Percentiles rank a stretch among this genome's conserved stretches.
phyloP scores from a whole-genome alignment of 2,329 filamentous ascomycete genomes.

The Diaporthe vaccinii region DNA sequence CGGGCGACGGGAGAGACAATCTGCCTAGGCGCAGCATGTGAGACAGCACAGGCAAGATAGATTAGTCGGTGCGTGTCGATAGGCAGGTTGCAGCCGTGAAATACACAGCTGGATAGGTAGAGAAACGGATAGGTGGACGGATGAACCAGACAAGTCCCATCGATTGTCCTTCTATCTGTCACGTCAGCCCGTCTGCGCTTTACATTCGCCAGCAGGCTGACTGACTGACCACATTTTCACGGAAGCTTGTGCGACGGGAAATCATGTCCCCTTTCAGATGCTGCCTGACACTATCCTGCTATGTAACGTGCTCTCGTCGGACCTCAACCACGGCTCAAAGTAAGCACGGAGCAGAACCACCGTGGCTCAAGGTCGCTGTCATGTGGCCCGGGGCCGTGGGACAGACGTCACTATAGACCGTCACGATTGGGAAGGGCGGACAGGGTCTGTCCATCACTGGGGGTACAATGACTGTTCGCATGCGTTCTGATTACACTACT shows the following conservation, averaged over 20 bases:
- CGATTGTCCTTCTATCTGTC: neutral
- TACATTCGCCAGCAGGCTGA: neutral
- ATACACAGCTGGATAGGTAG: neutral
- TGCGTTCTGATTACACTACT: conserved; percentile 17
- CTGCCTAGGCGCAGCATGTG: conserved; percentile 14
- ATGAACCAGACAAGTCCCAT: conserved; percentile 1
- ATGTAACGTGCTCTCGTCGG: conserved; percentile 29
- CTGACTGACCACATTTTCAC: neutral
- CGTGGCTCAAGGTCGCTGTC: neutral
- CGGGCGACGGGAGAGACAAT: conserved; percentile 16
- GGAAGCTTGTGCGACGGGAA: conserved; percentile 15
- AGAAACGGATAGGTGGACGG: neutral
- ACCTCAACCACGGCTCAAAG: neutral
- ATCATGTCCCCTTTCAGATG: conserved; percentile 8
- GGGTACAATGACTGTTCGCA: conserved; percentile 11
- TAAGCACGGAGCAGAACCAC: conserved; percentile 24
- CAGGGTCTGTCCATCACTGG: neutral
- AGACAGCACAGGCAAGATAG: conserved; percentile 9
- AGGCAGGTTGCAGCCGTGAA: conserved; percentile 17
- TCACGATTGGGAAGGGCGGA: neutral
- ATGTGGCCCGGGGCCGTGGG: conserved; percentile 25
- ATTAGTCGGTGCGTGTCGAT: conserved; percentile 5
- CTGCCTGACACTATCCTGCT: neutral
- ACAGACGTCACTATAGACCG: conserved; percentile 23
- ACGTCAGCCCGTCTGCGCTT: neutral